These are phyloP conservation scores for Ottelia alismoides DNA, from an alignment of 106 monocot genomes.

Conservation along the genomic window DNA sequence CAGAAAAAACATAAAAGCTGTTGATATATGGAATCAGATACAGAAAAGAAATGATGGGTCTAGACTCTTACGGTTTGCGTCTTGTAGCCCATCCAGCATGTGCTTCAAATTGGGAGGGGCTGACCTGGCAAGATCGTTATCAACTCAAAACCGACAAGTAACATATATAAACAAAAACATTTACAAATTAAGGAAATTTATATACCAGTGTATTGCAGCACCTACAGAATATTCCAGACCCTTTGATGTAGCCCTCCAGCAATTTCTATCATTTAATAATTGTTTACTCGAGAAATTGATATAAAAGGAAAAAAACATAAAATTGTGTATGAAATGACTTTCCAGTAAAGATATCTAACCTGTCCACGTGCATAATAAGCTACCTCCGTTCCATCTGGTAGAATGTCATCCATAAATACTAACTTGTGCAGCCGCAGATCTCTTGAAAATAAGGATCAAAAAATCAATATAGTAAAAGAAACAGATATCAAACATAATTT, in stretches of 20 bases:
- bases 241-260: slow-evolving; percentile 90
- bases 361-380: slow-evolving; percentile 88
- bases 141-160: too few species aligned
- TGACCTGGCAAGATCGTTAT: slow-evolving; percentile 58
- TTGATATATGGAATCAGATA: slow-evolving; percentile 7
- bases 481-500: neutral
- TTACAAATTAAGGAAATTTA: slow-evolving; percentile 1
- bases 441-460: slow-evolving; percentile 19
- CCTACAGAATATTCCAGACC: slow-evolving; percentile 72
- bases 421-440: slow-evolving; percentile 86
- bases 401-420: slow-evolving; percentile 80
- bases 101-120: slow-evolving; percentile 98
- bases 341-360: slow-evolving; percentile 24
- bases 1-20: neutral
- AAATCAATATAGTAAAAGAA: neutral
- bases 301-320: neutral
- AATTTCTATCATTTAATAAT: slow-evolving; percentile 34
- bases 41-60: neutral
- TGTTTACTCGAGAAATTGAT: neutral
- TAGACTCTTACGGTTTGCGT: slow-evolving; percentile 65
- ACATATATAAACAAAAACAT: too few species aligned
- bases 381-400: slow-evolving; percentile 94
- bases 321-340: neutral
- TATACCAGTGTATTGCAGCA: slow-evolving; percentile 82
- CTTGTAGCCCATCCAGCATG: slow-evolving; percentile 88